Percentiles rank a stretch among this genome's conserved stretches.
These are phyloP conservation scores for Bryoerythrophyllum caledonicum DNA, from an alignment of 225 moss, liverwort and hornwort species.

Conservation along the genomic window DNA sequence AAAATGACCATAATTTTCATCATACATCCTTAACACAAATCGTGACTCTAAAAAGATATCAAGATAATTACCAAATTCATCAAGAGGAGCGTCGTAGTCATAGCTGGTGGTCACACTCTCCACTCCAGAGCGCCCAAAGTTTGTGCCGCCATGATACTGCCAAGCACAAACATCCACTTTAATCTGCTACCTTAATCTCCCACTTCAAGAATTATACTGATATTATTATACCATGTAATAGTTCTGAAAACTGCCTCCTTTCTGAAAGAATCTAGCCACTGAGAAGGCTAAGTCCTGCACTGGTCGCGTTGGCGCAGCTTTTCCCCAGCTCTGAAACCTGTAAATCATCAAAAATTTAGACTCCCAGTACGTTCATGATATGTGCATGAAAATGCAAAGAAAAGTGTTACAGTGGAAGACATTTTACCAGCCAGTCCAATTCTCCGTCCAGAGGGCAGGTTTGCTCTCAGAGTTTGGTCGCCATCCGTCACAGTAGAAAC, in stretches of 20 bases:
- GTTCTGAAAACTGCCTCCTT: conserved; percentile 81
- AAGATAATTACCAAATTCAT: conserved; percentile 57
- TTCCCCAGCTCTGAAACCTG: conserved; percentile 77
- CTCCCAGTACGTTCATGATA: neutral
- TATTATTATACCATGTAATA: conserved; percentile 73
- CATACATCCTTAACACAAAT: neutral
- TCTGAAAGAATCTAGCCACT: conserved; percentile 77
- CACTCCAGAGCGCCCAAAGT: conserved; percentile 67
- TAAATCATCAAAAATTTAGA: neutral
- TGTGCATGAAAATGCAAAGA: neutral
- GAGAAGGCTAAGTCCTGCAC: conserved; percentile 74
- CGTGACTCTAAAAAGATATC: too few species aligned
- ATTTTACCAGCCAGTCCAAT: conserved; percentile 77
- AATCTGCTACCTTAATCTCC: neutral
- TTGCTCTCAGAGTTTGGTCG: conserved; percentile 55
- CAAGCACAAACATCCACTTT: neutral
- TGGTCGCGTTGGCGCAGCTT: conserved; percentile 50
- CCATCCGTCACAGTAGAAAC: conserved; percentile 80
- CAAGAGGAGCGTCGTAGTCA: conserved; percentile 81
- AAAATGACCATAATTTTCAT: neutral
- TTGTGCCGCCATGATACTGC: conserved; percentile 91
- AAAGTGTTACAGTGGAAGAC: neutral
- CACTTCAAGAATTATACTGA: neutral
- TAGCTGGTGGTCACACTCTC: conserved; percentile 75
- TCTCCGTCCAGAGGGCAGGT: conserved; percentile 81